Base-by-base conservation (phyloP, 1,284 basidiomycete genomes). In the Fomitopsis schrenkii region DNA sequence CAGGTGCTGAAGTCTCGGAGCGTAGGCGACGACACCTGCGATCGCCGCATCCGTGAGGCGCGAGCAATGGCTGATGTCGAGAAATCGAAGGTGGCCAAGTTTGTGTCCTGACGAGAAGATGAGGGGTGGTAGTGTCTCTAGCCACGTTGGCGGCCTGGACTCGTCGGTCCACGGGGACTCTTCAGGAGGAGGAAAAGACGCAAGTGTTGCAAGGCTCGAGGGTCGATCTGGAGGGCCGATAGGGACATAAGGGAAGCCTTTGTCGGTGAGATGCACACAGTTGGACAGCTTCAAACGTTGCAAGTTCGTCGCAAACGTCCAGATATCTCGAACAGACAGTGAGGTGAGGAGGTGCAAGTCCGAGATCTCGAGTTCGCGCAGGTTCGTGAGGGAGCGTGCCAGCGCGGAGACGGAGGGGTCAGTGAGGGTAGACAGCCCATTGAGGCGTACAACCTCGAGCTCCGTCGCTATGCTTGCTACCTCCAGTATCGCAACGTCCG, bases 341-440 rank as follows among this genome's bases (percentile, higher is more conserved):
- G 93, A 84, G 12, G 90, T 88, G 63, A 97, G 74, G 42, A 87
- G 77, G n/a, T 87, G 83, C 59, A 93, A 86, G 64, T 85, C 80
- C 65, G 86, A 87, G 9, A 97, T 76, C 71, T 97, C 94, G 63
- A 96, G 80, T 74, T 97, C 94, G 59, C 91, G 79, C 15, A 97
- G 82, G 58, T 86, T 83, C 1, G 91, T 87, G 70, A 94, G 94
- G 17, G 85, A 80, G 58, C 85, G 86, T 7, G 88, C 88, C 63
- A 97, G 82, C 14, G 84, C 82, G 57, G 87, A 87, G 59, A 97
- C 80, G 5, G 90, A 85, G 2, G 80, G 79, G 70, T 94, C 92
- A 3, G 93, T 94, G 45, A 97, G 72, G 42, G 83, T 80, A 30
- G 81, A 80, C 59, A 91, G 82, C 19, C 85, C 84, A 66, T 84